Conservation (phyloP, 768 basidiomycete genomes). For the Termitomyces bulborhizus region DNA sequence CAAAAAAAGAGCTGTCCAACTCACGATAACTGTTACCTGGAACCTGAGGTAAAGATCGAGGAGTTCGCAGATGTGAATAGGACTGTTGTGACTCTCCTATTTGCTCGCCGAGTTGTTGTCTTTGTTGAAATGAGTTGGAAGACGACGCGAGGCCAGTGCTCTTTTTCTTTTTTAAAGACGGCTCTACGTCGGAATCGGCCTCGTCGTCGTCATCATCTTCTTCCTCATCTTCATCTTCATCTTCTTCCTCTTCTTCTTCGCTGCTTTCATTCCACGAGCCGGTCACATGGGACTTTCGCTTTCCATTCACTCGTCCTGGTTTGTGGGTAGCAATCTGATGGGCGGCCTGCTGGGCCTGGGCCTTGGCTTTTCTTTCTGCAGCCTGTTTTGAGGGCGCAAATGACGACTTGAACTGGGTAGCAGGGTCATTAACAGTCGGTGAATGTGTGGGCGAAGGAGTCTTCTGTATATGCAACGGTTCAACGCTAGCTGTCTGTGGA, state of each 20-base stretch:
- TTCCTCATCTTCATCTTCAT: slow-evolving; percentile 46
- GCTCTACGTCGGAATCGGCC: slow-evolving; percentile 55
- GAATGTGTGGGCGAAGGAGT: slow-evolving; percentile 18
- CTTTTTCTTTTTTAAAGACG: slow-evolving; percentile 22
- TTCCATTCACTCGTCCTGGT: slow-evolving; percentile 65
- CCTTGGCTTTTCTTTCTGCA: slow-evolving; percentile 77
- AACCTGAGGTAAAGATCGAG: slow-evolving; percentile 61
- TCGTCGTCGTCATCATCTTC: slow-evolving; percentile 56
- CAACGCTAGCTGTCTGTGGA: slow-evolving; percentile 21
- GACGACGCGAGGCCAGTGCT: slow-evolving; percentile 17
- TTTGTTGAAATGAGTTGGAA: slow-evolving; percentile 22
- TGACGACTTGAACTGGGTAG: slow-evolving; percentile 65
- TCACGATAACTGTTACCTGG: slow-evolving; percentile 44
- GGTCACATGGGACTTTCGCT: slow-evolving; percentile 53
- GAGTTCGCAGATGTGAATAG: slow-evolving; percentile 47
- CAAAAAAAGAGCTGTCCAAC: slow-evolving; percentile 18
- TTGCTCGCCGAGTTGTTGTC: slow-evolving; percentile 20
- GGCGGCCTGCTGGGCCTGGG: slow-evolving; percentile 78
- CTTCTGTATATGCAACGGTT: slow-evolving; percentile 31
- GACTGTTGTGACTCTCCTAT: slow-evolving; percentile 18
- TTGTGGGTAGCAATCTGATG: slow-evolving; percentile 70
- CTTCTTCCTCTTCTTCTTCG: slow-evolving; percentile 83
- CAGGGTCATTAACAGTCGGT: slow-evolving; percentile 15
- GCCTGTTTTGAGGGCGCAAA: slow-evolving; percentile 85
- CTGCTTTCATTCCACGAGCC: slow-evolving; percentile 67